Conservation (phyloP, 352 stramenopile species). For the Phytophthora crassamura region DNA sequence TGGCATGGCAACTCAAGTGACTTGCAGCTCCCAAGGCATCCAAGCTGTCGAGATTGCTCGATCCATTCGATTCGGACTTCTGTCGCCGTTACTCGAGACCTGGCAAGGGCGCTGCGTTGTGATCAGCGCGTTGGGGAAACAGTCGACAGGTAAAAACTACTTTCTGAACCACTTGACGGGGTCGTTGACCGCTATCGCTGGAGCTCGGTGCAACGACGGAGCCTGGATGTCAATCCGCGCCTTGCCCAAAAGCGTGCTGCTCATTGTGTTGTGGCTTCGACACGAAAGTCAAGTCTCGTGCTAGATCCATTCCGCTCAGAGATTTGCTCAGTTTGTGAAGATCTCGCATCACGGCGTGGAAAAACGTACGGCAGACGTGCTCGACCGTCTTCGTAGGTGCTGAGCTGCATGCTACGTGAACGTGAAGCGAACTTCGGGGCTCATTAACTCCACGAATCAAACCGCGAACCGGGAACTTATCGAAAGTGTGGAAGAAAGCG, state of each 20-base stretch:
- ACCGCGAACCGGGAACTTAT: constrained; percentile 41
- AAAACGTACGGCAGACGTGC: constrained; percentile 32
- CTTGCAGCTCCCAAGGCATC: too few species aligned
- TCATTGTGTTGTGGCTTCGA: too few species aligned
- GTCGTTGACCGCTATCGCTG: constrained; percentile 61
- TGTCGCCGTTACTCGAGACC: constrained; percentile 37
- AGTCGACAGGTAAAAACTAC: constrained; percentile 73
- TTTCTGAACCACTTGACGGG: constrained; percentile 71
- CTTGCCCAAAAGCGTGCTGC: too few species aligned
- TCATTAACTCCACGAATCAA: constrained; percentile 44
- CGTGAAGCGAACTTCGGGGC: constrained; percentile 21
- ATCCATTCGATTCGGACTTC: constrained; percentile 38
- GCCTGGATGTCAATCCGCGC: constrained; percentile 56
- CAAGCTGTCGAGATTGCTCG: constrained; percentile 44
- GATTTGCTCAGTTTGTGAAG: constrained; percentile 69
- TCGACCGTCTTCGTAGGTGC: constrained; percentile 1
- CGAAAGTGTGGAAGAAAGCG: constrained; percentile 40
- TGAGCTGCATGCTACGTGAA: constrained; percentile 32
- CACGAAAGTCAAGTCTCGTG: constrained; percentile 27
- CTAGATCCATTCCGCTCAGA: constrained; percentile 47
- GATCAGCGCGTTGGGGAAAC: constrained; percentile 55
- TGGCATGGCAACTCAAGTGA: too few species aligned
- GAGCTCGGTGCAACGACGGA: constrained; percentile 50
- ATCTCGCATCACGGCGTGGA: constrained; percentile 53
- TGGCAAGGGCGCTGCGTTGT: constrained; percentile 43